Evolutionary conservation across 805 yeast genomes (phyloP).

Genomic region (Blastobotrys attinorum): DNA sequence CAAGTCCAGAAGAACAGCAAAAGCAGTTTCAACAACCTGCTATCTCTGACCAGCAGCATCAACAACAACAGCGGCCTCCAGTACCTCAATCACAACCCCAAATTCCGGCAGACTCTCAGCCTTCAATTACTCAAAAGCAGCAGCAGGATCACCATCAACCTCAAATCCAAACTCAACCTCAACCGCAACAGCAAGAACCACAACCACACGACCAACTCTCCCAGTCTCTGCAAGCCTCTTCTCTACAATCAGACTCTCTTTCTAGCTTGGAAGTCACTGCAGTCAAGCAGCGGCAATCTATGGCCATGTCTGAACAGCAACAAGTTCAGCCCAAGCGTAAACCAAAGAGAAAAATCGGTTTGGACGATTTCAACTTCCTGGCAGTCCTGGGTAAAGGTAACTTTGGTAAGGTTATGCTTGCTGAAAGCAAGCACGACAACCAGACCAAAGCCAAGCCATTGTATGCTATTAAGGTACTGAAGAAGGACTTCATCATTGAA

Average conservation of each 20-base stretch:
- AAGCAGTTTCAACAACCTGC: conserved; percentile 7
- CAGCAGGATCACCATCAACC: conserved; percentile 13
- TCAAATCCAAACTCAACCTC: too few relatives aligned
- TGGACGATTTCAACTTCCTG: conserved; percentile 88
- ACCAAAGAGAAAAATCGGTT: conserved; percentile 44
- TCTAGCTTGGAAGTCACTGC: neutral
- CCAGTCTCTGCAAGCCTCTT: neutral
- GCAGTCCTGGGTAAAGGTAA: conserved; percentile 98
- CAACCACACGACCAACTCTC: conserved; percentile 1
- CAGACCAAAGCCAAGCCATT: conserved; percentile 50
- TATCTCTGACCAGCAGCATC: conserved; percentile 6
- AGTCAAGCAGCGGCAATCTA: neutral
- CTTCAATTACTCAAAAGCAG: neutral
- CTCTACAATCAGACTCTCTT: neutral
- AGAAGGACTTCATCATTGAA: conserved; percentile 91
- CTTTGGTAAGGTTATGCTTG: conserved; percentile 96
- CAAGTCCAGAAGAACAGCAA: conserved; percentile 5
- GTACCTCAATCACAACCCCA: conserved; percentile 6
- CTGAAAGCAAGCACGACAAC: conserved; percentile 60
- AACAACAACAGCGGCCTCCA: conserved; percentile 13
- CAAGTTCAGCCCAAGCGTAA: neutral
- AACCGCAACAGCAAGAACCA: too few relatives aligned
- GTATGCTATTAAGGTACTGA: conserved; percentile 94
- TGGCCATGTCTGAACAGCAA: neutral
- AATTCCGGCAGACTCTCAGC: neutral